Conservation (phyloP, 2,329 filamentous ascomycete genomes). For the Penicillium glabrum region DNA sequence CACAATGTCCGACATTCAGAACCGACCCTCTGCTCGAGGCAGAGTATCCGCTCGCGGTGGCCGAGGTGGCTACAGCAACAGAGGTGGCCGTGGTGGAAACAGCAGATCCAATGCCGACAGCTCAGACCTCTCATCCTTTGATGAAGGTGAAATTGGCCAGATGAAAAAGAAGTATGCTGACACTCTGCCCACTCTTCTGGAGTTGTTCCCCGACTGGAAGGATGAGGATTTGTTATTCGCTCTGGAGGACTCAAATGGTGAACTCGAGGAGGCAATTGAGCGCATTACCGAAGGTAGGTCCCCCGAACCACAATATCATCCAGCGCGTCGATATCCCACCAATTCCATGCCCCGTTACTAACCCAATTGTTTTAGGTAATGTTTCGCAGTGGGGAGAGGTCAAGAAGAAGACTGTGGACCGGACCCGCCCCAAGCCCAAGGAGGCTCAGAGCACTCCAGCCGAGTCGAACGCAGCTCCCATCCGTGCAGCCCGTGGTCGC, state of each 20-base stretch:
- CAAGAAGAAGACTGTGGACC: slow-evolving; percentile 52
- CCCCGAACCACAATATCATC: not conserved
- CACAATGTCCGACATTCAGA: slow-evolving; percentile 91
- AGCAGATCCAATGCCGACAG: slow-evolving; percentile 71
- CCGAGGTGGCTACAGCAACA: slow-evolving; percentile 69
- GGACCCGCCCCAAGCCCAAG: slow-evolving; percentile 48
- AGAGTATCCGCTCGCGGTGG: slow-evolving; percentile 88
- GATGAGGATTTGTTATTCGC: slow-evolving; percentile 93
- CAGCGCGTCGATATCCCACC: not conserved
- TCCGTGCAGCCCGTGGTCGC: slow-evolving; percentile 47
- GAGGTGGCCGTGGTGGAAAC: slow-evolving; percentile 69
- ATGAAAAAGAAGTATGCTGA: slow-evolving; percentile 85
- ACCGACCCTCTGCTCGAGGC: slow-evolving; percentile 80
- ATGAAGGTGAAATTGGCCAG: slow-evolving; percentile 86
- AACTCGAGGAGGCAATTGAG: slow-evolving; percentile 50
- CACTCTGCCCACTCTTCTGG: slow-evolving; percentile 79
- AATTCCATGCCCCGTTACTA: slow-evolving; percentile 1
- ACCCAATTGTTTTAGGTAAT: slow-evolving; percentile 38
- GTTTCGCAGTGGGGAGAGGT: slow-evolving; percentile 55
- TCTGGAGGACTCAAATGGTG: slow-evolving; percentile 69
- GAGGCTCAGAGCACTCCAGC: slow-evolving; percentile 37
- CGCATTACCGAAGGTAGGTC: slow-evolving; percentile 51
- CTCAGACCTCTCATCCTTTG: slow-evolving; percentile 63
- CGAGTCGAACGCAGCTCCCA: slow-evolving; percentile 35
- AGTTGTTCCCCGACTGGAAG: slow-evolving; percentile 94